These are phyloP conservation scores for Mycena capillaripes DNA, from an alignment of 768 basidiomycete genomes.

Conservation along the genomic window DNA sequence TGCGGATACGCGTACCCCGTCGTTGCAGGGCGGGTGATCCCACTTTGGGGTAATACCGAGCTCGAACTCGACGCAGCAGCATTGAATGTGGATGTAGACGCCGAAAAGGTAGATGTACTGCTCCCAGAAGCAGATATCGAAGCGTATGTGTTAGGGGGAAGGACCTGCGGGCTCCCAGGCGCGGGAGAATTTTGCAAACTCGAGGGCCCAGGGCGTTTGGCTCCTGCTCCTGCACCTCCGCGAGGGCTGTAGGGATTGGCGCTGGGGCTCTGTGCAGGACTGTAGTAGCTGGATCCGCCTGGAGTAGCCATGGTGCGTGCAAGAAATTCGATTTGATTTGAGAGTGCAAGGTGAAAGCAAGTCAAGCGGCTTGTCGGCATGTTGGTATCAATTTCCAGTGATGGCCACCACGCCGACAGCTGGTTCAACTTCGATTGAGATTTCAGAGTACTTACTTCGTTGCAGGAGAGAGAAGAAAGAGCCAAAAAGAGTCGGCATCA, in stretches of 20 bases:
- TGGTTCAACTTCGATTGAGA: too few species aligned
- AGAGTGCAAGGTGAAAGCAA: too few species aligned
- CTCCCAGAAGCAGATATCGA: constrained; percentile 16
- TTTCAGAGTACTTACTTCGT: too few species aligned
- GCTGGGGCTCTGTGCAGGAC: constrained; percentile 17
- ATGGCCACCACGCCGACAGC: too few species aligned
- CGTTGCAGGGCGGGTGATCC: not conserved
- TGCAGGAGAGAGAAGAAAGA: too few species aligned
- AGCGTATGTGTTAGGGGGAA: constrained; percentile 23
- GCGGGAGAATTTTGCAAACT: constrained; percentile 45
- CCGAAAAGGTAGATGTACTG: not conserved
- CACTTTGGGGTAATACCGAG: not conserved
- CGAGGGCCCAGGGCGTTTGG: constrained; percentile 60
- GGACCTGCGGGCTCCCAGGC: constrained; percentile 45
- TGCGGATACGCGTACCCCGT: not conserved
- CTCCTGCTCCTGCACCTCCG: constrained; percentile 50
- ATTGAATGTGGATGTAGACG: not conserved
- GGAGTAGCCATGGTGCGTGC: not conserved
- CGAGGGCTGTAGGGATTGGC: constrained; percentile 20
- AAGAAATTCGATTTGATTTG: too few species aligned
- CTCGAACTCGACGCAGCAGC: not conserved
- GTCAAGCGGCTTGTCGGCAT: too few species aligned
- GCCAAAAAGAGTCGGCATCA: too few species aligned
- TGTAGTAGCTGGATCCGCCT: not conserved
- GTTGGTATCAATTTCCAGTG: too few species aligned